A percentile compares a stretch with the other conserved stretches of the same genome.
These are phyloP conservation scores for Pythium aquatile DNA, from an alignment of 352 stramenopile species.

Conservation along the genomic window DNA sequence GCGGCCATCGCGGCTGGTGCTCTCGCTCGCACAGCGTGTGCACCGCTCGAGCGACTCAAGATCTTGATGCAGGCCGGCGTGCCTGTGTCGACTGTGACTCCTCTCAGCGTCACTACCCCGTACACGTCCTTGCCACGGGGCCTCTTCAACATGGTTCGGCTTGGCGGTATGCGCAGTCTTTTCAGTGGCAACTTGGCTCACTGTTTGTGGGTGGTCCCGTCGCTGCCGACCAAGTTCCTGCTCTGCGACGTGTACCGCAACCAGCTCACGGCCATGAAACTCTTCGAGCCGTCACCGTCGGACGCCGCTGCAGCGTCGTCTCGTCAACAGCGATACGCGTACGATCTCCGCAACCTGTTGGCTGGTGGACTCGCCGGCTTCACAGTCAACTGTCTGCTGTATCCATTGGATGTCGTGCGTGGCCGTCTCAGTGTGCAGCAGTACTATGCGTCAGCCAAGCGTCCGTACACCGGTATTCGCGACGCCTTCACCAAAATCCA, in stretches of 20 bases:
- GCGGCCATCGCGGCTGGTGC: conserved; percentile 67
- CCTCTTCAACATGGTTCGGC: conserved; percentile 68
- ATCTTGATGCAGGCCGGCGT: conserved; percentile 68
- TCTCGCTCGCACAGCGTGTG: conserved; percentile 60
- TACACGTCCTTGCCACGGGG: conserved; percentile 54
- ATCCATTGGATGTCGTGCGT: conserved; percentile 77
- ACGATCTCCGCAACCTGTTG: conserved; percentile 57
- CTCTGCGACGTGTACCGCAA: conserved; percentile 69
- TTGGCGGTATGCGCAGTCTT: conserved; percentile 54
- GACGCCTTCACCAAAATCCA: conserved; percentile 56
- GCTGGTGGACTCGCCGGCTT: conserved; percentile 65
- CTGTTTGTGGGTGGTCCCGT: conserved; percentile 81
- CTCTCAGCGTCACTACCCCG: conserved; percentile 17
- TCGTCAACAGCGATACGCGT: conserved; percentile 19
- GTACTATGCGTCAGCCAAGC: conserved; percentile 37
- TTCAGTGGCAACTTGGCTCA: conserved; percentile 81
- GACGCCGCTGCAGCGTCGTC: not conserved
- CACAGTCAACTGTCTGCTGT: conserved; percentile 68
- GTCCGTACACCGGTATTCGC: conserved; percentile 46
- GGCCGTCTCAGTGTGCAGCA: conserved; percentile 73
- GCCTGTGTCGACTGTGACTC: conserved; percentile 1
- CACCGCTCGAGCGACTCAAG: conserved; percentile 78
- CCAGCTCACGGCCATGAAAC: conserved; percentile 36
- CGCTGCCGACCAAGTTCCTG: conserved; percentile 76
- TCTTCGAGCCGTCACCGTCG: conserved; percentile 4